Evolutionary conservation across 306 rosid species (phyloP), one percentile per base, ranked within the genome.

Genomic region (Lathyrus oleraceus): DNA sequence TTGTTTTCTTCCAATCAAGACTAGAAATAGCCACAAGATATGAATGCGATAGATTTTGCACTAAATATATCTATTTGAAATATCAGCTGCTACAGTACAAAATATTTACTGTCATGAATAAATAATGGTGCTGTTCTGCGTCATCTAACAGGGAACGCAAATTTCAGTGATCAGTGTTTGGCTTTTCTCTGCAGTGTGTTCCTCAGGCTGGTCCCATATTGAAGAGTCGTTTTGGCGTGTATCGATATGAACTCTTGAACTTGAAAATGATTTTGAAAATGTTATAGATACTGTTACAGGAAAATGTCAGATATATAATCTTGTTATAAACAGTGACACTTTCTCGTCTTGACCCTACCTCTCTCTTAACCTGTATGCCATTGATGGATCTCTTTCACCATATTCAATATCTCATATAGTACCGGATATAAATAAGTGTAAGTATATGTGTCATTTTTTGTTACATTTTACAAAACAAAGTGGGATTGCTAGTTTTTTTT

Each of bases 151-250:
- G 40, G 60, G 61, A 61, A 65, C 61, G 71, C 69, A 74, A 62
- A 60, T 21, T 57, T 63, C 65, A 70, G 81, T 51, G 75, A 45
- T 71, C 75, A 58, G 8, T 61, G 47, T 80, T 62, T 80, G 78
- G 60, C 79, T 25, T 65, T 65, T 65, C 19, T 67, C 27, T 32
- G 11, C 69, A 44, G 54, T 1, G 65, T 75, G 61, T 48, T 38
- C 43, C 27, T 36, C 16, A 19, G 49, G 1, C 17, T 77, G 53
- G 4, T 67, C 81, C 77, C 38, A 77, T 72, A 35, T 64, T 15
- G 19, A 47, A 13, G 27, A 38, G 57, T 48, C 64, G 4, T 23
- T 59, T 61, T 77, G 48, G 63, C 28, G 38, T 20, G 27, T 17
- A 1, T 21, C 3, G 1, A 9, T 8, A 49, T 60, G 48, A 61